Conservation (phyloP, 306 rosid genomes). For the Cicer bijugum region DNA sequence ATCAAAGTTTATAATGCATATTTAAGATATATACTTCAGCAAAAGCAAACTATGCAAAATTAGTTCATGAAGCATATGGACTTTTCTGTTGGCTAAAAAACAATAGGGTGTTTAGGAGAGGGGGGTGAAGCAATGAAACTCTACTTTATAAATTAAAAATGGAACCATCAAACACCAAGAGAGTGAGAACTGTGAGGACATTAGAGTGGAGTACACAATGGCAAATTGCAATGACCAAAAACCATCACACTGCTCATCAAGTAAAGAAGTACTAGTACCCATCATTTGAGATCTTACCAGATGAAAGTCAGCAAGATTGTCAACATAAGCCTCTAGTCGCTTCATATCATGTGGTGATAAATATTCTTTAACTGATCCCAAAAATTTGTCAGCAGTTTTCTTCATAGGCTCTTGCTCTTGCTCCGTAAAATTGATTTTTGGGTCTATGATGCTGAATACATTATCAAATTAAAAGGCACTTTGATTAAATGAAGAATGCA, state of each 20-base stretch:
- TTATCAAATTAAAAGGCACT: conserved; percentile 40
- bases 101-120: neutral
- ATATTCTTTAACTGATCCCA: conserved; percentile 62
- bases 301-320: conserved; percentile 79
- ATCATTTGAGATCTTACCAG: conserved; percentile 65
- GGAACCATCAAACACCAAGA: conserved; percentile 21
- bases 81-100: neutral
- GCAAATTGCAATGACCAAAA: conserved; percentile 30
- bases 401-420: conserved; percentile 51
- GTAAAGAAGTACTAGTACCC: neutral
- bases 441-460: conserved; percentile 80
- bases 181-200: neutral
- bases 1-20: conserved; percentile 7
- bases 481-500: conserved; percentile 31
- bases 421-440: conserved; percentile 76
- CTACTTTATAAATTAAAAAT: conserved; percentile 3
- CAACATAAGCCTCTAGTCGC: conserved; percentile 87
- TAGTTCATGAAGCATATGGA: neutral
- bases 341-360: conserved; percentile 87
- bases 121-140: neutral
- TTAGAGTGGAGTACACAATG: neutral
- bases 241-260: neutral
- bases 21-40: neutral
- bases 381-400: conserved; percentile 47
- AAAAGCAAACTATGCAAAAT: conserved; percentile 3